Conservation (phyloP, 768 basidiomycete species). For the Pleurotus ostreatus region DNA sequence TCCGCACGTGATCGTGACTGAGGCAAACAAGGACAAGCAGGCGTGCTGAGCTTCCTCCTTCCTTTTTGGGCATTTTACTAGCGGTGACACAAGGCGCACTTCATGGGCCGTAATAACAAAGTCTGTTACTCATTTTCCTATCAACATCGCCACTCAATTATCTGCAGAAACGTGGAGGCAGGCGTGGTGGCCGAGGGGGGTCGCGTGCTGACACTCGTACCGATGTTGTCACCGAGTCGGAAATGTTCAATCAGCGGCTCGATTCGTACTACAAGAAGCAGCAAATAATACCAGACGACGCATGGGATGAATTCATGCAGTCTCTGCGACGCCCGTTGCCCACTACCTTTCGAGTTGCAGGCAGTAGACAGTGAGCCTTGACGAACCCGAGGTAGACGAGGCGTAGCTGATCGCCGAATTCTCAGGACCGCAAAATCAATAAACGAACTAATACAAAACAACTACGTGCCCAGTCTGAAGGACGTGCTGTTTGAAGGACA, state of each 20-base stretch:
- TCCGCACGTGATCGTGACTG: neutral
- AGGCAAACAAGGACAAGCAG: neutral
- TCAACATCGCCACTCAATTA: neutral
- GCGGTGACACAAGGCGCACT: too few relatives aligned
- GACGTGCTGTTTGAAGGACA: conserved; percentile 75
- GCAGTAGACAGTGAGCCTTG: conserved; percentile 69
- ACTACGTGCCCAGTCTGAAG: conserved; percentile 74
- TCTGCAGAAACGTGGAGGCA: neutral
- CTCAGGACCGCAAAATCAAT: conserved; percentile 65
- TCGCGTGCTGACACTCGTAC: conserved; percentile 29
- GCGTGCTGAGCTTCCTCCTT: too few relatives aligned
- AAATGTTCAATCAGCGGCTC: conserved; percentile 72
- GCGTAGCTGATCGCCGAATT: conserved; percentile 8
- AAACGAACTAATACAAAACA: conserved; percentile 71
- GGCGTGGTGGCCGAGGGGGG: neutral
- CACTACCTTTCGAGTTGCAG: conserved; percentile 91
- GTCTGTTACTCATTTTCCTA: neutral
- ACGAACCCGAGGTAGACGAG: neutral
- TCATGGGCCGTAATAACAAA: conserved; percentile 7
- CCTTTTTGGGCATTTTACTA: too few relatives aligned
- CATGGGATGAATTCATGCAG: conserved; percentile 75
- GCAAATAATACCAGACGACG: conserved; percentile 66
- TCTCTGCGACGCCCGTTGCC: conserved; percentile 71
- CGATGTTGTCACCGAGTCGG: conserved; percentile 50
- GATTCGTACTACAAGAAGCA: conserved; percentile 72